Evolutionary conservation across 1,284 basidiomycete species (phyloP).

Genomic region (Cryptococcus floricola): DNA sequence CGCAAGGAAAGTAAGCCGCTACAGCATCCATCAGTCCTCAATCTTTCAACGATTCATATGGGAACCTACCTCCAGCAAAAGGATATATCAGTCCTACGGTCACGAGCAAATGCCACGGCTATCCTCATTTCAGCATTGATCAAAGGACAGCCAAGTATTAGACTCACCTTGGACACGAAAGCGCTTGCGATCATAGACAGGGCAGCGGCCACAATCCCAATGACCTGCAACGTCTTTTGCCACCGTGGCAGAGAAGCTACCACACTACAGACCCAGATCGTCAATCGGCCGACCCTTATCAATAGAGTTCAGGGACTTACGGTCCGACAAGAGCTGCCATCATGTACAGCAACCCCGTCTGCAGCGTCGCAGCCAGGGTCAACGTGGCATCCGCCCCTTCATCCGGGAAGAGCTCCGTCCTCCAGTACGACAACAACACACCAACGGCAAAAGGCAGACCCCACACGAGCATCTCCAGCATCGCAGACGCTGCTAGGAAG

Average conservation of each 20-base stretch:
- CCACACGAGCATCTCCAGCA: constrained; percentile 38
- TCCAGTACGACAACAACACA: constrained; percentile 44
- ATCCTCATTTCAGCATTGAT: background rate
- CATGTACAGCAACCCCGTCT: constrained; percentile 44
- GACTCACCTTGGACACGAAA: constrained; percentile 30
- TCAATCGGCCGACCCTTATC: background rate
- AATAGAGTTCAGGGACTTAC: constrained; percentile 18
- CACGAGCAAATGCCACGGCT: background rate
- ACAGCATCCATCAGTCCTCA: too few relatives aligned
- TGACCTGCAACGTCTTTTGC: constrained; percentile 21
- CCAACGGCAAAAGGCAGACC: constrained; percentile 41
- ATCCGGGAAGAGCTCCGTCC: constrained; percentile 30
- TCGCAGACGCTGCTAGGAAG: constrained; percentile 40
- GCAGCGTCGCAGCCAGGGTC: constrained; percentile 42
- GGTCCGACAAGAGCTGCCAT: constrained; percentile 32
- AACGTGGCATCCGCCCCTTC: constrained; percentile 27
- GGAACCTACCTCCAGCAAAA: background rate
- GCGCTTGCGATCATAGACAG: constrained; percentile 28
- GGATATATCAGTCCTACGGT: background rate
- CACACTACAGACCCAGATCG: constrained; percentile 21
- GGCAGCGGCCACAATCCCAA: constrained; percentile 24
- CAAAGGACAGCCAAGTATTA: background rate
- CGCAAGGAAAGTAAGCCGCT: constrained; percentile 45
- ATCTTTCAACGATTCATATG: too few relatives aligned
- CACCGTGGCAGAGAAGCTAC: constrained; percentile 27